Base-by-base conservation (phyloP, 1,284 basidiomycete genomes). In the Hymenochaete sp. region DNA sequence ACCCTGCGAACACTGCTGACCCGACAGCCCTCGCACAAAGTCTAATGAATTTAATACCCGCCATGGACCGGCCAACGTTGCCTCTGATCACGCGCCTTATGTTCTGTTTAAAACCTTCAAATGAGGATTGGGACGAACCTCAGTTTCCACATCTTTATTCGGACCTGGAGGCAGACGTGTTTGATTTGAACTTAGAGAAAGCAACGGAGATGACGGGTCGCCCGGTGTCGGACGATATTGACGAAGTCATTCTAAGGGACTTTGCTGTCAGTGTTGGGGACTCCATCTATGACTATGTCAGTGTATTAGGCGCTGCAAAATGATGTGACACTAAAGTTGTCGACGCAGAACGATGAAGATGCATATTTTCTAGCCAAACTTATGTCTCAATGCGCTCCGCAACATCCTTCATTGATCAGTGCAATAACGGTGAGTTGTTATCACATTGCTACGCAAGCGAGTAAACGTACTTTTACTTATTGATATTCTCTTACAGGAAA, bases 51-150 rank as follows among this genome's bases (percentile, higher is more conserved):
- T 60, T 82, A 18, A 74, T 83, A 16, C 75, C 78, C 8, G 24
- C 25, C 10, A 18, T n/a, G 8, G 66, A 75, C 31, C 62, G 77
- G 0, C 80, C 82, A 1, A 67, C 75, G 1, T 67, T 87, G 2
- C 62, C 72, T 4, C 68, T 84, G 10, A 69, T 81, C 33, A 70
- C 80, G 31, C 71, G 79, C 22, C 66, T 86, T 10, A 77, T 85
- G 69, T 80, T 85, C 52, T 85, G 82, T 56, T 61, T 87, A 44
- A 87, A 87, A 56, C 80, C 81, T 1, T 66, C 72, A 9, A 72
- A 75, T 51, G 79, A 84, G 16, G 82, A 86, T 51, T 86, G 83
- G 82, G 82, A 86, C 50, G 62, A 76, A 29, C 73, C 74, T 2
- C 73, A 77, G 11, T 87, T 85, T 56, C 84, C 84, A 0, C 73